Evolutionary conservation across 1,284 basidiomycete species (phyloP).

Genomic region (Stereum hirsutum): DNA sequence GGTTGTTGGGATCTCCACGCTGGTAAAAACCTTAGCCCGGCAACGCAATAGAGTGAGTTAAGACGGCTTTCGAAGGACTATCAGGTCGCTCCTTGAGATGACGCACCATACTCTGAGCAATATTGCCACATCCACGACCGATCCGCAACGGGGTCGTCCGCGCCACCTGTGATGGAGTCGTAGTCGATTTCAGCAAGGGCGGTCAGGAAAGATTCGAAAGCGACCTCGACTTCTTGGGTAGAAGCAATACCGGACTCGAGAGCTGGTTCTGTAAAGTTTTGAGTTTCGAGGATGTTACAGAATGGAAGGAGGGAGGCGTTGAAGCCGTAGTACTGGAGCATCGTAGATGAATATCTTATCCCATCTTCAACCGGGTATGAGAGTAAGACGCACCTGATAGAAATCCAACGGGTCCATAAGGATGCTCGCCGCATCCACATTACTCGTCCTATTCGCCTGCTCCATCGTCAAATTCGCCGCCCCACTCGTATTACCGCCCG

Average conservation of each 20-base stretch:
- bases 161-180: constrained; percentile 28
- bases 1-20: constrained; percentile 33
- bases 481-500: constrained; percentile 23
- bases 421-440: constrained; percentile 30
- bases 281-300: constrained; percentile 37
- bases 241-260: constrained; percentile 29
- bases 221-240: constrained; percentile 22
- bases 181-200: constrained; percentile 36
- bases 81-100: too few relatives aligned
- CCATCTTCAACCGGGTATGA: neutral
- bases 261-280: constrained; percentile 28
- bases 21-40: constrained; percentile 34
- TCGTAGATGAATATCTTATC: neutral
- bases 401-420: constrained; percentile 40
- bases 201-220: constrained; percentile 30
- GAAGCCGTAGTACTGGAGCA: constrained; percentile 36
- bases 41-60: neutral
- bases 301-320: constrained; percentile 34
- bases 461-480: constrained; percentile 24
- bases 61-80: neutral
- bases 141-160: constrained; percentile 33
- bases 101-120: constrained; percentile 40
- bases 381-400: constrained; percentile 29
- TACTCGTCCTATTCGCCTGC: constrained; percentile 25
- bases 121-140: constrained; percentile 45